phyloP scores from a whole-genome alignment of 768 basidiomycete species.

The Boletus sp. region DNA sequence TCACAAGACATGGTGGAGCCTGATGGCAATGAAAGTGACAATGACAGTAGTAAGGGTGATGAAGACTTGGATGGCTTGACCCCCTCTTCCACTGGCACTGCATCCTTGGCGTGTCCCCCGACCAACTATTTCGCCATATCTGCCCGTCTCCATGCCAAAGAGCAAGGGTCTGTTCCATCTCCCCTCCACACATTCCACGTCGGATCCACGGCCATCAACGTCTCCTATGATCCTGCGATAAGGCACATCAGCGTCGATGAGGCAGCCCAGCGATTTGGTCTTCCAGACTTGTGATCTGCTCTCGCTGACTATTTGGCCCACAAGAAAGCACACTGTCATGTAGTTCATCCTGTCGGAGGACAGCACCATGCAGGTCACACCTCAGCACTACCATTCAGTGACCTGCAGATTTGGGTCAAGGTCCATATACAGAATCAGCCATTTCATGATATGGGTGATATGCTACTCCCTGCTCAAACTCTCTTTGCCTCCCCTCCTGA shows the following conservation, averaged over 20 bases:
- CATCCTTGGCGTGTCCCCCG: background rate
- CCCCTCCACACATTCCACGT: background rate
- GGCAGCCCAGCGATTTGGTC: background rate
- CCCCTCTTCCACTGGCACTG: too few relatives aligned
- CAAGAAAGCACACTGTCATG: background rate
- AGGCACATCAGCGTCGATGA: background rate
- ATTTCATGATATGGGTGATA: background rate
- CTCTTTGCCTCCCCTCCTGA: too few relatives aligned
- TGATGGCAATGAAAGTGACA: too few relatives aligned
- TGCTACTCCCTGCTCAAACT: background rate
- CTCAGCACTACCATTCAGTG: background rate
- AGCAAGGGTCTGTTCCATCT: background rate
- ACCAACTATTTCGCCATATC: background rate
- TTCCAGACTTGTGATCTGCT: background rate
- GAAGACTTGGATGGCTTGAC: too few relatives aligned
- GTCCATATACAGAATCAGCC: background rate
- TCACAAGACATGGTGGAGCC: too few relatives aligned
- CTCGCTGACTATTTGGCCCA: background rate
- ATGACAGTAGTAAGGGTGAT: too few relatives aligned
- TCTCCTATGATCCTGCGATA: background rate
- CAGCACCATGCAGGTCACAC: background rate
- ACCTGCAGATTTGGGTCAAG: background rate
- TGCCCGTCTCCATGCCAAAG: background rate
- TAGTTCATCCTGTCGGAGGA: background rate
- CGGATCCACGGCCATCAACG: background rate